These are phyloP conservation scores for Tolypocladium ophioglossoides DNA, from an alignment of 2,329 filamentous ascomycete species.

Conservation along the genomic window DNA sequence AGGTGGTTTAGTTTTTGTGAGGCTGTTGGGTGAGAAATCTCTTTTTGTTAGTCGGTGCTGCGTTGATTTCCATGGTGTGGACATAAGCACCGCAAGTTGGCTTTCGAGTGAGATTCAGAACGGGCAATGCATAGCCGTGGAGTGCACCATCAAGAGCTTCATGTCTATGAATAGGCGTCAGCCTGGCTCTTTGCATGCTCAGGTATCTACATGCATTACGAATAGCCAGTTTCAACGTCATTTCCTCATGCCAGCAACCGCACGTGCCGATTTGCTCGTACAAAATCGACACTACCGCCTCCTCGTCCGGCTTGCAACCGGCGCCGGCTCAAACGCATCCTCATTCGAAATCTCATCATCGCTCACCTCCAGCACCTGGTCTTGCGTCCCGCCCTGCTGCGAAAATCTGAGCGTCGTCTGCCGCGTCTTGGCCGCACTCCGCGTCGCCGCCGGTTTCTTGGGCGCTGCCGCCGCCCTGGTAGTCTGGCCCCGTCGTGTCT, in stretches of 20 bases:
- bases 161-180: no score
- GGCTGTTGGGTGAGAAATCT: not conserved
- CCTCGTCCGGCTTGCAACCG: conserved; percentile 21
- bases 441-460: conserved; percentile 5
- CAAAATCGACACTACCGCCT: conserved; percentile 15
- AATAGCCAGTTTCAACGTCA: not conserved
- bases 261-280: no score
- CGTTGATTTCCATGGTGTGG: no score
- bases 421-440: conserved; percentile 11
- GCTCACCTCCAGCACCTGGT: conserved; percentile 46
- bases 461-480: conserved; percentile 7
- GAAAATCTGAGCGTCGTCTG: conserved; percentile 26
- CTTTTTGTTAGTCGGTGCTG: not conserved
- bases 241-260: not conserved
- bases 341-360: conserved; percentile 57
- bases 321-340: conserved; percentile 47
- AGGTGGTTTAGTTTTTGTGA: no score
- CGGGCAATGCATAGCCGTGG: not conserved
- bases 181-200: no score
- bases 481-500: conserved; percentile 11
- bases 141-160: not conserved
- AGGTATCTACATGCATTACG: not conserved
- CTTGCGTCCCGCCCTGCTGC: conserved; percentile 30
- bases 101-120: not conserved
- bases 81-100: no score